These are phyloP conservation scores for Sugiyamaella qingdaonensis DNA, from an alignment of 805 yeast genomes.

Conservation along the genomic window DNA sequence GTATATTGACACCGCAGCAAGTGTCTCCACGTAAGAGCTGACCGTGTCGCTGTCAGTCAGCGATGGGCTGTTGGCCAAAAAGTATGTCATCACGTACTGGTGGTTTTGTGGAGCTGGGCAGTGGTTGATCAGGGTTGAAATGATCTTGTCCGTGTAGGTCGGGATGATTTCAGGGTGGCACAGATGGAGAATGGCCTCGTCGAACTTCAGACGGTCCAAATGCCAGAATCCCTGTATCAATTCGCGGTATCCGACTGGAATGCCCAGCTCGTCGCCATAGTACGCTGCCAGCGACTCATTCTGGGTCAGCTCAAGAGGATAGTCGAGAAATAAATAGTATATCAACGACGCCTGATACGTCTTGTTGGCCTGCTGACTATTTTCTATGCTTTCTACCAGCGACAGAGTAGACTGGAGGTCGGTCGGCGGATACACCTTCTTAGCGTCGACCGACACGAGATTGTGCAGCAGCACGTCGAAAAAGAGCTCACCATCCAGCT, in stretches of 20 bases:
- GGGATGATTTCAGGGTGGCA: conserved; percentile 19
- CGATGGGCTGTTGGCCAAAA: conserved; percentile 12
- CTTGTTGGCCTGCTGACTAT: conserved; percentile 1
- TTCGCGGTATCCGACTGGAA: conserved; percentile 18
- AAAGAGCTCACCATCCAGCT: conserved; percentile 17
- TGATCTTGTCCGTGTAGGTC: conserved; percentile 12
- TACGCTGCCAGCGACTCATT: conserved; percentile 18
- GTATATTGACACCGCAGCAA: conserved; percentile 15
- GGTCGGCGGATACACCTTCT: conserved; percentile 19
- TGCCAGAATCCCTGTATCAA: conserved; percentile 21
- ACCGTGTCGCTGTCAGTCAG: conserved; percentile 10
- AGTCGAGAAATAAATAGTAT: conserved; percentile 22
- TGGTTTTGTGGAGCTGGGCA: background rate
- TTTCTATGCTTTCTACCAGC: conserved; percentile 14
- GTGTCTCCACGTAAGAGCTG: conserved; percentile 10
- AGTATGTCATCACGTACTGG: conserved; percentile 13
- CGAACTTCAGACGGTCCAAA: conserved; percentile 17
- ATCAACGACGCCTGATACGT: conserved; percentile 18
- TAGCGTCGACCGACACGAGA: conserved; percentile 13
- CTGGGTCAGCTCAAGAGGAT: conserved; percentile 10
- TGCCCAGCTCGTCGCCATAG: conserved; percentile 19
- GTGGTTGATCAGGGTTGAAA: conserved; percentile 8
- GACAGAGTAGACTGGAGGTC: conserved; percentile 6
- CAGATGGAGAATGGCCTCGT: conserved; percentile 14
- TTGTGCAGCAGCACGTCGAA: conserved; percentile 17